Evolutionary conservation across 345 rosid species (phyloP), one percentile per base, ranked within the genome.

Genomic region (Aurinia saxatilis): DNA sequence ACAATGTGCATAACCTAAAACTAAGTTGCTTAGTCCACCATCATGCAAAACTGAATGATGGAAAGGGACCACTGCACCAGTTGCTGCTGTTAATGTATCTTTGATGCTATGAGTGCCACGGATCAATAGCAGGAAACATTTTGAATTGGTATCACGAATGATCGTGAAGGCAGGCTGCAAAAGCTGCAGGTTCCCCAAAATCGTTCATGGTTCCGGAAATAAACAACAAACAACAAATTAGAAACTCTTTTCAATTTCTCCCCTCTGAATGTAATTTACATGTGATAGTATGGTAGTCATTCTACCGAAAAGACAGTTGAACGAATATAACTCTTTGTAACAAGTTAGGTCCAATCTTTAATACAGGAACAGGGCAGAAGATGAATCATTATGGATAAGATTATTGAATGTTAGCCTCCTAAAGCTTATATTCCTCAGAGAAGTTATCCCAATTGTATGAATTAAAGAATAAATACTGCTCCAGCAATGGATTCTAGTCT

Each of bases 31-130:
- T 56, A 93, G 67, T 38, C 99, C 96, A 67, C 99, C 99, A 75
- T 86, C 97, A 73, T 86, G 82, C 75, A 93, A 72, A 75, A 93
- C 90, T 1, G 92, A 93, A 75, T 93, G 99, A 76, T 90, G 99
- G 77, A 93, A 93, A 44, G 99, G 99, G 77, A 87, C 99, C 66
- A 90, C 96, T 0, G 96, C 97, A 62, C 97, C 97, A 47, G 97
- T 93, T 45, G 85, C 99, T 19, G 99, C 99, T 36, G 99, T 93
- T 41, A 93, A 75, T 37, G 99, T 93, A 57, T 93, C 99, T 78
- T 90, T 93, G 56, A 90, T 90, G 84, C 97, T 81, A 62, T 93
- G 97, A 29, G 96, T 90, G 53, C 97, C 97, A 37, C 97, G 96
- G 69, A 93, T 93, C 81, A 93, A 76, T 39, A 93, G 72, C 49